Base-by-base conservation (phyloP, 164 flowering plant species). In the Liquidambar formosana region DNA sequence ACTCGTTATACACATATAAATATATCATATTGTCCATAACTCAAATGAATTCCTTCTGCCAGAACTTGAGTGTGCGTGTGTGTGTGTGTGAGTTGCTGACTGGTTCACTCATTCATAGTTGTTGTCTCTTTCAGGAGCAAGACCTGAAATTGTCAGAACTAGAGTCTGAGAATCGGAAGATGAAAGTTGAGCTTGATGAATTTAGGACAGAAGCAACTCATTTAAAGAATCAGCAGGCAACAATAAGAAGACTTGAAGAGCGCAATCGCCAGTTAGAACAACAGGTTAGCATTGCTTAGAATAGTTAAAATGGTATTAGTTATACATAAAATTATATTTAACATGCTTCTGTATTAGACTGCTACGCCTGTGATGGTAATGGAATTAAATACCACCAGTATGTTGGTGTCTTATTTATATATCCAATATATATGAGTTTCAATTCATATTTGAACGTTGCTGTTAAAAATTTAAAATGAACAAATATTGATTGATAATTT, bases 171-270 rank as follows among this genome's bases (percentile, higher is more conserved):
- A 96, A 93, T 71, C 84, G 97, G 64, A 96, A 91, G 79, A 93
- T 96, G 99, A 96, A 90, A 84, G 84, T 90, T 69, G 99, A 96
- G 75, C 97, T 96, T 56, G 99, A 96, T 75, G 99, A 96, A 64
- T 96, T 79, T 76, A 85, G 98, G 77, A 79, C 95, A 51, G 99
- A 96, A 82, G 94, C 99, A 70, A 79, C 96, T 71, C 98, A 93
- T 77, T 71, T 96, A 71, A 93, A 91, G 77, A 96, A 96, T 84
- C 99, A 96, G 76, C 99, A 96, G 79, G 96, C 99, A 66, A 96
- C 99, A 60, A 93, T 96, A 73, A 86, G 98, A 76, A 90, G 99
- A 82, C 93, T 93, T 61, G 99, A 96, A 80, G 99, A 96, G 62
- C 92, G 98, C 26, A 90, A 85, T 72, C 96, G 97, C 47, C 99